These are phyloP conservation scores for Gracilaria caudata DNA, from an alignment of 23 red algal species.

Conservation along the genomic window DNA sequence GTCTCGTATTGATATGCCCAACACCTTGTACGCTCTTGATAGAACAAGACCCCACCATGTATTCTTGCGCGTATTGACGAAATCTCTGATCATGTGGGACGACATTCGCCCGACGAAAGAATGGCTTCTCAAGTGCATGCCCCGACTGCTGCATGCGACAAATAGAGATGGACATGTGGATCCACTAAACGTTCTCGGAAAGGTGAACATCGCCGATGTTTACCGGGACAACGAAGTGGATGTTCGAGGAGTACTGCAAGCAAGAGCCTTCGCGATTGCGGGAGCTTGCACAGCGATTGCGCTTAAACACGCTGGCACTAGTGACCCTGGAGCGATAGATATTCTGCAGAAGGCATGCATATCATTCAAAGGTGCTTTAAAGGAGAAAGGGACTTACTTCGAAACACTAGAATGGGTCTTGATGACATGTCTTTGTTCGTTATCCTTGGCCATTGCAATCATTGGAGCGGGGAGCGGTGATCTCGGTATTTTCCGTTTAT, in stretches of 20 bases:
- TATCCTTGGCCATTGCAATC: constrained; percentile 66
- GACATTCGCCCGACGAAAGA: constrained; percentile 46
- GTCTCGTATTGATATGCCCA: constrained; percentile 64
- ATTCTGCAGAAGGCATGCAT: constrained; percentile 37
- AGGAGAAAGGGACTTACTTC: constrained; percentile 14
- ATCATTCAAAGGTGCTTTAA: constrained; percentile 47
- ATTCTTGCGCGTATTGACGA: constrained; percentile 64
- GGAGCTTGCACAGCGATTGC: constrained; percentile 69
- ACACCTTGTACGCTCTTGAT: constrained; percentile 55
- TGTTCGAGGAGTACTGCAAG: constrained; percentile 60
- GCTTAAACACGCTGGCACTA: constrained; percentile 79
- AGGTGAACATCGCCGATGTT: constrained; percentile 28
- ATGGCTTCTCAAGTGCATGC: constrained; percentile 68
- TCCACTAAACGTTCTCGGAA: constrained; percentile 51
- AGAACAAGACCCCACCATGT: constrained; percentile 85
- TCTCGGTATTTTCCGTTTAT: constrained; percentile 57
- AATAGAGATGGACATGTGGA: not conserved
- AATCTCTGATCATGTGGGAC: constrained; percentile 94
- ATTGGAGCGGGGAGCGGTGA: constrained; percentile 80
- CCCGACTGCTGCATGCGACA: constrained; percentile 47
- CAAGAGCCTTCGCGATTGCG: constrained; percentile 72
- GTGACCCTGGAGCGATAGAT: constrained; percentile 44
- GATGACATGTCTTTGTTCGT: constrained; percentile 65
- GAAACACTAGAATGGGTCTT: constrained; percentile 39
- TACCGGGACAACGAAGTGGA: constrained; percentile 54